Conservation (phyloP, 2,329 filamentous ascomycete genomes). For the Stemphylium beticola region DNA sequence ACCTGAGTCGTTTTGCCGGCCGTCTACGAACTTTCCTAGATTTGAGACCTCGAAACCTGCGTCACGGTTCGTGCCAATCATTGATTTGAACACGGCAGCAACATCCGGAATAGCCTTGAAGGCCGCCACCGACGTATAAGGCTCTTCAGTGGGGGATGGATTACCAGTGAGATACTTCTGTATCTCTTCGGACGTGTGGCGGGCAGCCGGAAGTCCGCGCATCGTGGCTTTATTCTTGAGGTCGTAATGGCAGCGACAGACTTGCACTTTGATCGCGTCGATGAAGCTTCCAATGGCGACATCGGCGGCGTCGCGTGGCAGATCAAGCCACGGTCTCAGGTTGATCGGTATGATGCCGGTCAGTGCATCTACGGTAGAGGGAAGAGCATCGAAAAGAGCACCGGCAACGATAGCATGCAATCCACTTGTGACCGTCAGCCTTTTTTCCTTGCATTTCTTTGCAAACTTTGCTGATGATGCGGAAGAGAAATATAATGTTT, state of each 20-base stretch:
- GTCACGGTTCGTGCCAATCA: conserved; percentile 47
- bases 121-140: conserved; percentile 12
- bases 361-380: conserved; percentile 41
- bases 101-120: conserved; percentile 28
- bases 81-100: conserved; percentile 38
- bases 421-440: conserved; percentile 46
- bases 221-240: not conserved
- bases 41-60: conserved; percentile 55
- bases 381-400: conserved; percentile 39
- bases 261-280: conserved; percentile 16
- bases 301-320: conserved; percentile 34
- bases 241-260: not conserved
- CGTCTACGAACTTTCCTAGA: conserved; percentile 43
- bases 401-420: conserved; percentile 47
- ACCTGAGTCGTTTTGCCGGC: not conserved
- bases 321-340: conserved; percentile 32
- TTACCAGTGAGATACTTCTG: conserved; percentile 12
- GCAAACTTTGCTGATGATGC: conserved; percentile 32
- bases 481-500: conserved; percentile 41
- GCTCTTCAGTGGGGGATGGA: conserved; percentile 9
- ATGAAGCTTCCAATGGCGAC: conserved; percentile 17
- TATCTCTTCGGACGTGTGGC: not conserved
- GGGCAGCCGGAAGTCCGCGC: not conserved
- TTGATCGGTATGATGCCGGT: conserved; percentile 45
- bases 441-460: conserved; percentile 41